Percentiles rank a stretch among this genome's conserved stretches.
Conservation (phyloP, 2,329 filamentous ascomycete species). For the Pyrenophora graminea region DNA sequence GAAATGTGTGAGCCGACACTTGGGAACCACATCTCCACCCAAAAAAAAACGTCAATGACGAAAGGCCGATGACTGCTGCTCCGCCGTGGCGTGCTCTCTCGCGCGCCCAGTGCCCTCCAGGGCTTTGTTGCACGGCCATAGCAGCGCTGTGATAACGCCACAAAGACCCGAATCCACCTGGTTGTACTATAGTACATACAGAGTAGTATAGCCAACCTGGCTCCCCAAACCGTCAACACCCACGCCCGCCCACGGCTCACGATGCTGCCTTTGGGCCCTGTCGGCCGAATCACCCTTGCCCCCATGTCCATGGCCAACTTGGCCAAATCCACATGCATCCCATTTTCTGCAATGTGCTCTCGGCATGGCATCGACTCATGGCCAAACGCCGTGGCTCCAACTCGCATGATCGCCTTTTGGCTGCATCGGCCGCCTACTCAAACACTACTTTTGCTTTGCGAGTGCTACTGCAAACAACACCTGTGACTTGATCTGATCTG, state of each 20-base stretch:
- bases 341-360: slow-evolving; percentile 6
- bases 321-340: neutral
- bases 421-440: neutral
- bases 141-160: slow-evolving; percentile 21
- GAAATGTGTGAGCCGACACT: slow-evolving; percentile 21
- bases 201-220: slow-evolving; percentile 14
- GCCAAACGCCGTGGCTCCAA: slow-evolving; percentile 16
- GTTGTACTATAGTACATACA: neutral
- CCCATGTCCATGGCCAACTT: neutral
- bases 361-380: slow-evolving; percentile 27
- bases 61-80: slow-evolving; percentile 13
- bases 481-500: neutral
- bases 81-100: slow-evolving; percentile 1
- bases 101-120: slow-evolving; percentile 4
- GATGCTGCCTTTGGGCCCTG: slow-evolving; percentile 8
- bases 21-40: slow-evolving; percentile 25
- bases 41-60: slow-evolving; percentile 23
- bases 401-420: slow-evolving; percentile 18
- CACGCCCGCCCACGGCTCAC: slow-evolving; percentile 18
- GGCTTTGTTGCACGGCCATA: slow-evolving; percentile 23
- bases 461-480: slow-evolving; percentile 2
- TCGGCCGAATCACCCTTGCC: slow-evolving; percentile 13
- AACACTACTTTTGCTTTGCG: neutral
- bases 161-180: slow-evolving; percentile 25
- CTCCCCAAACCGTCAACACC: slow-evolving; percentile 17